Evolutionary conservation across 2,329 filamentous ascomycete genomes (phyloP).

Genomic region (Didymella glomerata): DNA sequence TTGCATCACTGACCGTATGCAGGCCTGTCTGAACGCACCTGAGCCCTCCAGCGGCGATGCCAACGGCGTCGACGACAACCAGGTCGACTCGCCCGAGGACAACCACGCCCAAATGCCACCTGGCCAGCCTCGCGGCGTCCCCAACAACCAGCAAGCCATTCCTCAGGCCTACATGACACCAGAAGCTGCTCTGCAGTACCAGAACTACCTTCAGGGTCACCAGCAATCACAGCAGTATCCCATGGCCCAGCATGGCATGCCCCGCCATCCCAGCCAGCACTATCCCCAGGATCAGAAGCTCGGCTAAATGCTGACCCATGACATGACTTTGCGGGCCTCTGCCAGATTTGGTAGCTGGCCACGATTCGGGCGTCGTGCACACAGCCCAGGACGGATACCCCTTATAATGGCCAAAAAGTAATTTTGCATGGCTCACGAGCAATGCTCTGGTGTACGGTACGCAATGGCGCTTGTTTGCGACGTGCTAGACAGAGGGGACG

Average conservation of each 20-base stretch:
- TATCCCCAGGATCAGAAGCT: conserved; percentile 69
- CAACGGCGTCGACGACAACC: conserved; percentile 61
- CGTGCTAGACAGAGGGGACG: conserved; percentile 35
- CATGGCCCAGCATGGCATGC: conserved; percentile 81
- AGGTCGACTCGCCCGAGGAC: conserved; percentile 90
- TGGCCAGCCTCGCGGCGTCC: conserved; percentile 72
- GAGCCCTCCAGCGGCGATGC: conserved; percentile 84
- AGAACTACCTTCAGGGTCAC: conserved; percentile 78
- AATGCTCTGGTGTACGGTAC: conserved; percentile 33
- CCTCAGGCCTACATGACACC: conserved; percentile 70
- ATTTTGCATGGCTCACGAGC: conserved; percentile 42
- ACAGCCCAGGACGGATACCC: conserved; percentile 51
- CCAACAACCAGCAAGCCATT: conserved; percentile 72
- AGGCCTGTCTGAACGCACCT: conserved; percentile 97
- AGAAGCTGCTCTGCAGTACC: conserved; percentile 79
- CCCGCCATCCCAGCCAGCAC: conserved; percentile 67
- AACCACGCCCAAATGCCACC: conserved; percentile 79
- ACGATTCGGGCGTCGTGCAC: conserved; percentile 43
- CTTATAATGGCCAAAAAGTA: conserved; percentile 51
- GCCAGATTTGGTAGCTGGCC: conserved; percentile 37
- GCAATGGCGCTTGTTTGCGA: conserved; percentile 36
- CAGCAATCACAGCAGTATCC: conserved; percentile 72
- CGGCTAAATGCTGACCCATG: conserved; percentile 36
- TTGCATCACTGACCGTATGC: conserved; percentile 47
- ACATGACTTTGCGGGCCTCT: conserved; percentile 37